These are phyloP conservation scores for Ustilago shanxiensis DNA, from an alignment of 1,284 basidiomycete species.

Conservation along the genomic window DNA sequence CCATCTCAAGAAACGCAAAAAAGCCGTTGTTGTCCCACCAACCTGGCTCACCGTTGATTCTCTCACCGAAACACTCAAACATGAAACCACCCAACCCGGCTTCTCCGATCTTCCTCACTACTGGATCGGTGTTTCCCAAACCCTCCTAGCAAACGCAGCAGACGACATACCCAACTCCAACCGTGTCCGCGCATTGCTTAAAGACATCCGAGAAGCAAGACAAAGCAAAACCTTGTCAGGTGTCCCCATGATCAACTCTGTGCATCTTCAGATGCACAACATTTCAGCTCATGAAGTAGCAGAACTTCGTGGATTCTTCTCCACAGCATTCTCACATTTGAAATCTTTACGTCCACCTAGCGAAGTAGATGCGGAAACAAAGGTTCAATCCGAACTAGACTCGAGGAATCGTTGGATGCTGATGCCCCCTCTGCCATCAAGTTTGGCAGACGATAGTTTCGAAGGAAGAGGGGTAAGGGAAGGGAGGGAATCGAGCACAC, in stretches of 20 bases:
- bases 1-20: slow-evolving; percentile 91
- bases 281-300: slow-evolving; percentile 66
- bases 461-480: not conserved
- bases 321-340: slow-evolving; percentile 60
- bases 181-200: slow-evolving; percentile 83
- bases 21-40: slow-evolving; percentile 90
- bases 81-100: slow-evolving; percentile 61
- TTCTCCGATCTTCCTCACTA: slow-evolving; percentile 71
- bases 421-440: slow-evolving; percentile 13
- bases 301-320: slow-evolving; percentile 65
- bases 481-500: not conserved
- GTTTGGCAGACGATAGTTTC: not conserved
- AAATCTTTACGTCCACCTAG: slow-evolving; percentile 30
- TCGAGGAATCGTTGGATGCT: slow-evolving; percentile 13
- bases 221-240: slow-evolving; percentile 92
- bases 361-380: slow-evolving; percentile 35
- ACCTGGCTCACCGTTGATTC: slow-evolving; percentile 87
- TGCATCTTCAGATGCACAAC: slow-evolving; percentile 73
- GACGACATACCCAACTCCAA: slow-evolving; percentile 89
- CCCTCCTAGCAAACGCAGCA: slow-evolving; percentile 73
- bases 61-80: slow-evolving; percentile 75
- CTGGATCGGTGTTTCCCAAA: slow-evolving; percentile 45
- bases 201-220: slow-evolving; percentile 92
- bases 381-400: slow-evolving; percentile 24
- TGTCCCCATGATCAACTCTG: slow-evolving; percentile 73